Evolutionary conservation across 306 rosid genomes (phyloP).

Genomic region (Senna siamea): DNA sequence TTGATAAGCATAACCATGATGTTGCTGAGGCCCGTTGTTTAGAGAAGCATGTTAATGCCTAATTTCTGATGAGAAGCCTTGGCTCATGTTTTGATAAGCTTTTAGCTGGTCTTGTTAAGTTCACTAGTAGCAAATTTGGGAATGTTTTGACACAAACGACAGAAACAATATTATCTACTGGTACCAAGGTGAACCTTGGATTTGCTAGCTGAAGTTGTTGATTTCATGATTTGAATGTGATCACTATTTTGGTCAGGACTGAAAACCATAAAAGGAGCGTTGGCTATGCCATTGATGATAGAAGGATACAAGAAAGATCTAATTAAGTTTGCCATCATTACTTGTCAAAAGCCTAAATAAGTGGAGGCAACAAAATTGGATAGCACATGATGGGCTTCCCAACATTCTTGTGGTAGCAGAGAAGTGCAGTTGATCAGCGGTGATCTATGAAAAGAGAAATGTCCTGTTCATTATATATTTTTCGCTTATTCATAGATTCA

Average conservation of each 20-base stretch:
- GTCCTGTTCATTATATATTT: background rate
- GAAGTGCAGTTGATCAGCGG: background rate
- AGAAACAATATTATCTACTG: too few relatives aligned
- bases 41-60: background rate
- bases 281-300: conserved; percentile 94
- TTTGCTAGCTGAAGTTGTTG: background rate
- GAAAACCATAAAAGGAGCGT: conserved; percentile 84
- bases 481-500: background rate
- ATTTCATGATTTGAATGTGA: conserved; percentile 12
- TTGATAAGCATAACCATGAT: background rate
- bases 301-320: conserved; percentile 81
- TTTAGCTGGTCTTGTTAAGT: too few relatives aligned
- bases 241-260: conserved; percentile 49
- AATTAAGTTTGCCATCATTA: conserved; percentile 77
- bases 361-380: conserved; percentile 3
- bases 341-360: conserved; percentile 68
- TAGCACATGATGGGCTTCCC: background rate
- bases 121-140: too few relatives aligned
- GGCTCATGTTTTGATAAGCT: too few relatives aligned
- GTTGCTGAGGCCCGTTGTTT: background rate
- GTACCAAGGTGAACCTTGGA: background rate
- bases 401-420: background rate
- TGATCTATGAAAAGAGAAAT: background rate
- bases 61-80: background rate
- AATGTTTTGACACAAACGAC: too few relatives aligned